These are phyloP conservation scores for Arthrinium phaeospermum DNA, from an alignment of 2,329 filamentous ascomycete genomes.

Conservation along the genomic window DNA sequence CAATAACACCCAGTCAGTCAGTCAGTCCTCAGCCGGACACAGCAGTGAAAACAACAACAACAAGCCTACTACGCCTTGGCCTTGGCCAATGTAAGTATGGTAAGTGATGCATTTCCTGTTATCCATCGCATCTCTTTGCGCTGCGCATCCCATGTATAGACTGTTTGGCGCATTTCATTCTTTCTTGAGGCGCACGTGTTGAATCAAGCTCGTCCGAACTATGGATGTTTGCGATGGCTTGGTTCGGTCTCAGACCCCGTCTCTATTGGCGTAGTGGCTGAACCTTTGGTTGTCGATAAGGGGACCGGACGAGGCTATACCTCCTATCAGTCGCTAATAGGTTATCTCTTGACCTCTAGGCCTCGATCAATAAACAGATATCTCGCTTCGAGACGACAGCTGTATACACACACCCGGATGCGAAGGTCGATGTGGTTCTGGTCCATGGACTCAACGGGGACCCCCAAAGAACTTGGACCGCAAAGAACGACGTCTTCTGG, in stretches of 20 bases:
- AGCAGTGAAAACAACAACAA: background rate
- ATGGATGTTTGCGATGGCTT: slow-evolving; percentile 3
- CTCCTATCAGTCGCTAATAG: background rate
- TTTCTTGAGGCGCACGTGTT: background rate
- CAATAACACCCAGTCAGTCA: background rate
- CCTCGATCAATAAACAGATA: slow-evolving; percentile 54
- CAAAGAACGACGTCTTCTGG: slow-evolving; percentile 68
- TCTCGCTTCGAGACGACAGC: slow-evolving; percentile 63
- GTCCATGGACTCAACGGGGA: slow-evolving; percentile 74
- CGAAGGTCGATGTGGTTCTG: slow-evolving; percentile 69
- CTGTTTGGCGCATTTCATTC: background rate
- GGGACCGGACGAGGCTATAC: background rate
- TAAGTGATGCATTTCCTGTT: slow-evolving; percentile 28
- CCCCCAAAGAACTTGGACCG: slow-evolving; percentile 67
- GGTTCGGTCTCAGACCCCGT: slow-evolving; percentile 1
- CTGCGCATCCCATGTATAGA: background rate
- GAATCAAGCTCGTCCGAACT: background rate
- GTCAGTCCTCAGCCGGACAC: background rate
- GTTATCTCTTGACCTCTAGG: slow-evolving; percentile 39
- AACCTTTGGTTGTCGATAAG: background rate
- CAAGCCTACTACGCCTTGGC: slow-evolving; percentile 8
- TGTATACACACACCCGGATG: slow-evolving; percentile 64
- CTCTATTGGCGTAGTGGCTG: slow-evolving; percentile 6
- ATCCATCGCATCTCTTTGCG: slow-evolving; percentile 14
- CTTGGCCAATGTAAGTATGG: slow-evolving; percentile 21